Evolutionary conservation across 2,329 filamentous ascomycete genomes (phyloP).

Genomic region (Proliferodiscus dingleyae): DNA sequence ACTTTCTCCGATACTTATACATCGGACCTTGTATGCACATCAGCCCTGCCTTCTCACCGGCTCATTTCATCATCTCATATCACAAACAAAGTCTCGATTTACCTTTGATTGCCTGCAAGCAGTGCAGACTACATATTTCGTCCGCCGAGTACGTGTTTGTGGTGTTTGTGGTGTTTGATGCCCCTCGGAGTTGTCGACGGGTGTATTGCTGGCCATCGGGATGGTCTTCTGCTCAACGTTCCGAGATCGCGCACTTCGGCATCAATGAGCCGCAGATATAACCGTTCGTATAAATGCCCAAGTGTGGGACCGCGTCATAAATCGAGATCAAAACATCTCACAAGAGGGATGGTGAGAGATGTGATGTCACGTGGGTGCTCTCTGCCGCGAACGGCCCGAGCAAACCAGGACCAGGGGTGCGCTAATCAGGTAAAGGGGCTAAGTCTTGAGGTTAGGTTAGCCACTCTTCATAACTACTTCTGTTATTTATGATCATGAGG

Average conservation of each 20-base stretch:
- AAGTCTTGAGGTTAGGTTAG: no score
- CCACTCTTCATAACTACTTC: no score
- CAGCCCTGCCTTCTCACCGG: background rate
- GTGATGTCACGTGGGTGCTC: background rate
- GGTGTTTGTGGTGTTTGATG: background rate
- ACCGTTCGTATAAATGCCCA: background rate
- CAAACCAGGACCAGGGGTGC: no score
- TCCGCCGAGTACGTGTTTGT: background rate
- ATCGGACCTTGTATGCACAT: slow-evolving; percentile 3
- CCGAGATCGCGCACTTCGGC: background rate
- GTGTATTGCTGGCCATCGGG: background rate
- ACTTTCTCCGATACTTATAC: background rate
- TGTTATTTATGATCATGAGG: no score
- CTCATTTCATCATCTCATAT: background rate
- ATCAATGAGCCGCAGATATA: no score
- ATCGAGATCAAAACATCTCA: background rate
- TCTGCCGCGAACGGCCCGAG: background rate
- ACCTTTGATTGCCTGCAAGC: slow-evolving; percentile 9
- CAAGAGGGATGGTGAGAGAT: background rate
- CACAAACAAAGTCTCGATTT: background rate
- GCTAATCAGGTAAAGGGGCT: no score
- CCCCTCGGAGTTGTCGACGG: background rate
- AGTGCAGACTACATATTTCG: slow-evolving; percentile 7
- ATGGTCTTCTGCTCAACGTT: background rate
- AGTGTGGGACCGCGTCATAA: background rate